These are phyloP conservation scores for Pachyrhizus erosus DNA, from an alignment of 306 rosid species.

Conservation along the genomic window DNA sequence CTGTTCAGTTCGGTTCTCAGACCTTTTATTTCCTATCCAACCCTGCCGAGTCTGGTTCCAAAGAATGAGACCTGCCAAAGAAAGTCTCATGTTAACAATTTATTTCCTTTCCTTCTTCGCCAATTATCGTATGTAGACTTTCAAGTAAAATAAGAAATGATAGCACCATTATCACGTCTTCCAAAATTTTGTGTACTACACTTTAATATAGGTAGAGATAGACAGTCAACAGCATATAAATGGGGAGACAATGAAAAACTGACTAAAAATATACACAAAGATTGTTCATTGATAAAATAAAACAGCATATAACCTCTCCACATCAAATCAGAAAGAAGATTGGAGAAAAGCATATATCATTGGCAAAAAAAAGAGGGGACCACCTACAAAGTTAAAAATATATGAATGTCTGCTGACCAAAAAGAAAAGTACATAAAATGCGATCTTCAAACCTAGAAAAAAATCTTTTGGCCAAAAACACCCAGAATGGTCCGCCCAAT, in stretches of 20 bases:
- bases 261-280: neutral
- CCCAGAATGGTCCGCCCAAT: neutral
- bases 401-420: neutral
- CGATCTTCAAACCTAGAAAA: neutral
- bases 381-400: neutral
- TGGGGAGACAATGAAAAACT: neutral
- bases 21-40: conserved; percentile 76
- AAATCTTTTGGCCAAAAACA: neutral
- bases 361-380: neutral
- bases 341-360: neutral
- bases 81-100: neutral
- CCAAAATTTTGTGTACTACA: neutral
- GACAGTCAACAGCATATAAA: neutral
- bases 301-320: neutral
- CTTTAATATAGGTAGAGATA: neutral
- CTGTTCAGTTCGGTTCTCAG: conserved; percentile 56
- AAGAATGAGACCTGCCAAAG: conserved; percentile 75
- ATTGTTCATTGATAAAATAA: neutral
- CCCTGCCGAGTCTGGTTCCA: conserved; percentile 90
- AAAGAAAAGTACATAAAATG: neutral
- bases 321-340: neutral
- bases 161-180: neutral
- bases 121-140: neutral
- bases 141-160: neutral
- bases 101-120: neutral